Conservation (phyloP, 345 rosid genomes). For the Luvunga scandens region DNA sequence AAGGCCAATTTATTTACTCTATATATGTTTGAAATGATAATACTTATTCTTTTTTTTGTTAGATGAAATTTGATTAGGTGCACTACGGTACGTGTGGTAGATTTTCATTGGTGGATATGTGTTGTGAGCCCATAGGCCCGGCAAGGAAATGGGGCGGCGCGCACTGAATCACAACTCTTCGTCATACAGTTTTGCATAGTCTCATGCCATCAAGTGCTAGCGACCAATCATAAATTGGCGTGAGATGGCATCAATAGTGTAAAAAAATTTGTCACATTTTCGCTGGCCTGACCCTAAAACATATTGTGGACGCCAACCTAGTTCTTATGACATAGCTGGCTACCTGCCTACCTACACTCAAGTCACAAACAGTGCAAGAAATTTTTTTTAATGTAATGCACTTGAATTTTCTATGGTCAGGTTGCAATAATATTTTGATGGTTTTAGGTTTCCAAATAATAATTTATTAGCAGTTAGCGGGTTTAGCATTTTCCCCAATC, state of each 20-base stretch:
- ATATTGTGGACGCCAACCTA: background rate
- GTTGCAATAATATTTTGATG: background rate
- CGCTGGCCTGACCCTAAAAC: background rate
- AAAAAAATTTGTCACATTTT: background rate
- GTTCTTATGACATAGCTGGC: background rate
- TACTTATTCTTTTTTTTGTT: too few species aligned
- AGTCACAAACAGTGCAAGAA: background rate
- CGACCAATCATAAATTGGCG: background rate
- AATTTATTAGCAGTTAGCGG: background rate
- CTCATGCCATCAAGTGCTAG: background rate
- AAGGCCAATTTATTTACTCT: too few species aligned
- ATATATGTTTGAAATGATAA: too few species aligned
- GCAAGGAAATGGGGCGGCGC: too few species aligned
- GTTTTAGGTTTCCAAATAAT: background rate
- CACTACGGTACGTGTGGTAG: too few species aligned
- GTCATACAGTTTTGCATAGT: too few species aligned
- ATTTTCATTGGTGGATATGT: too few species aligned
- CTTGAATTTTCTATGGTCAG: too few species aligned
- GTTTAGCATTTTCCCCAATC: background rate
- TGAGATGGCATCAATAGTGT: background rate
- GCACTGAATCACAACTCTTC: too few species aligned
- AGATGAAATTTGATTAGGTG: too few species aligned
- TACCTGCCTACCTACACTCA: background rate
- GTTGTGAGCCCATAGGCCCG: too few species aligned
- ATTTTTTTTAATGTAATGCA: too few species aligned